A percentile compares a stretch with the other conserved stretches of the same genome.
Evolutionary conservation across 768 basidiomycete genomes (phyloP).

Genomic region (Termitomyces sp.): DNA sequence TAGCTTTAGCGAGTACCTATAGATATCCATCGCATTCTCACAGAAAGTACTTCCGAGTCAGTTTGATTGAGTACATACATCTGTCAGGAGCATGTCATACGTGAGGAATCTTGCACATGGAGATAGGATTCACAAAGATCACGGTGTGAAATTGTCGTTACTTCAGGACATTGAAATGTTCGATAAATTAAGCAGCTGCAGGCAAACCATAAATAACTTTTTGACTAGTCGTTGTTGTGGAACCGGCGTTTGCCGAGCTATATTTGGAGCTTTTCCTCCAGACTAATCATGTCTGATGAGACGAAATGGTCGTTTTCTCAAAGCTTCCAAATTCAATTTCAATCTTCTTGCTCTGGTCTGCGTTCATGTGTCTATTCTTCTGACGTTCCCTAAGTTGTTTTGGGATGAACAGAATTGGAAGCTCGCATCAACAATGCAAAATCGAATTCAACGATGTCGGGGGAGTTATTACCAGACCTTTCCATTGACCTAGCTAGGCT

Average conservation of each 20-base stretch:
- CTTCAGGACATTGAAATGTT: neutral
- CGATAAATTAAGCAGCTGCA: too few species aligned
- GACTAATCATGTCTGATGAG: constrained; percentile 12
- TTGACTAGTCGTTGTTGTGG: too few species aligned
- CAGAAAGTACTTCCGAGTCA: neutral
- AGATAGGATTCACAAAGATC: neutral
- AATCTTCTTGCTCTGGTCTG: constrained; percentile 46
- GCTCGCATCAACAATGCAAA: constrained; percentile 39
- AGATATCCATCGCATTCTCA: neutral
- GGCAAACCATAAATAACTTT: neutral
- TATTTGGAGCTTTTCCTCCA: neutral
- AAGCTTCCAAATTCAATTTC: constrained; percentile 45
- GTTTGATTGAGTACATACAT: neutral
- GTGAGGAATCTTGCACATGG: neutral
- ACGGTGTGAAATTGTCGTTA: neutral
- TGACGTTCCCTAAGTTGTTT: constrained; percentile 12
- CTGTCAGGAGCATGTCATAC: neutral
- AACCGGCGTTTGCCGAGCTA: neutral
- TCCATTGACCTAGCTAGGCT: constrained; percentile 50
- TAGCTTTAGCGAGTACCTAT: neutral
- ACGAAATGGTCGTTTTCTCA: constrained; percentile 43
- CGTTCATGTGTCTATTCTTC: constrained; percentile 11
- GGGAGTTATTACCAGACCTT: constrained; percentile 36
- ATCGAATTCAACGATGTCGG: constrained; percentile 17
- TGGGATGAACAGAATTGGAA: constrained; percentile 37